These are phyloP conservation scores for Dendrocalamus sinicus DNA, from an alignment of 176 grass and related monocot species.

Conservation along the genomic window DNA sequence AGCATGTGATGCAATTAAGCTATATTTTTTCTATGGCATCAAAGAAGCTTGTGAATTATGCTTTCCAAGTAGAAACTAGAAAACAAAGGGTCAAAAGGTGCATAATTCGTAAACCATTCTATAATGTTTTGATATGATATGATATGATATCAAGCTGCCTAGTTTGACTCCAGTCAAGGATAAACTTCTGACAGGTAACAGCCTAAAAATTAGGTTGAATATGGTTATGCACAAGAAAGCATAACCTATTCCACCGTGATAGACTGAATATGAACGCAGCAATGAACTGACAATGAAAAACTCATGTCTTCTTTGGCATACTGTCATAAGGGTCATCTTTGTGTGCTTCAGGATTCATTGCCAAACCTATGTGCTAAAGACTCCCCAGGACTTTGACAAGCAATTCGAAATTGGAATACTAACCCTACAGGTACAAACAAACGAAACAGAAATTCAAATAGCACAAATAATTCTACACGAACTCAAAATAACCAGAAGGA, in stretches of 20 bases:
- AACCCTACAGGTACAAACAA: conserved; percentile 4
- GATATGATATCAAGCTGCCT: neutral
- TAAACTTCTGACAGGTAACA: neutral
- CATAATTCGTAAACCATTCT: conserved; percentile 15
- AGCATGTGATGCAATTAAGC: neutral
- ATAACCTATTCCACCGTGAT: neutral
- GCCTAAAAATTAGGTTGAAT: neutral
- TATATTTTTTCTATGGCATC: neutral
- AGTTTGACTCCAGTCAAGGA: neutral
- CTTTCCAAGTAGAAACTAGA: conserved; percentile 5
- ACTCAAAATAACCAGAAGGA: neutral
- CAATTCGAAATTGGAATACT: neutral
- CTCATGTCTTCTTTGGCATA: neutral
- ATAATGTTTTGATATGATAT: neutral
- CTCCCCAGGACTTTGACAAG: neutral
- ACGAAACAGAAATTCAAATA: neutral
- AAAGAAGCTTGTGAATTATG: conserved; percentile 23
- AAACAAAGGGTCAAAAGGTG: conserved; percentile 30
- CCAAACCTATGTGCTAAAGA: neutral
- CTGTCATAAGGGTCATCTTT: neutral
- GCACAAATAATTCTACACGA: neutral
- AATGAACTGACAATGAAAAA: neutral
- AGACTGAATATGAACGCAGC: neutral
- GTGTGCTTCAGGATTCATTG: neutral
- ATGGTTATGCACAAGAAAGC: neutral